Evolutionary conservation across 352 stramenopile genomes (phyloP).

Genomic region (Pythium utonaiense): DNA sequence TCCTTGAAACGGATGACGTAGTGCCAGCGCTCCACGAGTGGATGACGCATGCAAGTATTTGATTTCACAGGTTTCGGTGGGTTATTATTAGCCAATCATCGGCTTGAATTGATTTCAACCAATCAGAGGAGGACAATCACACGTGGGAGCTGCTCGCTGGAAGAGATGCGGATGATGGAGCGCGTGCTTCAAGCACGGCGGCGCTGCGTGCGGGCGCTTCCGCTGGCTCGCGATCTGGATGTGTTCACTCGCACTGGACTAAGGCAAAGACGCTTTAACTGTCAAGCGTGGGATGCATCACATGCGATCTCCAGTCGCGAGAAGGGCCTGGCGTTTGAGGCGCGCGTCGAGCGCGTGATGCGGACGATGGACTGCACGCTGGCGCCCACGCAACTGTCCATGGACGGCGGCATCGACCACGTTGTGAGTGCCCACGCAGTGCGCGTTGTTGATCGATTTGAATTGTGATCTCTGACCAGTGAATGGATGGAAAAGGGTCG

Average conservation of each 20-base stretch:
- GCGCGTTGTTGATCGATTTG: too few species aligned
- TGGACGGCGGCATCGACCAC: slow-evolving; percentile 76
- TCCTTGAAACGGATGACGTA: not conserved
- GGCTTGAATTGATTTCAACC: slow-evolving; percentile 3
- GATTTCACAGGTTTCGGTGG: slow-evolving; percentile 1
- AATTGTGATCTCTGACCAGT: not conserved
- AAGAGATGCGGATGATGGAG: not conserved
- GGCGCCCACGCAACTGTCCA: slow-evolving; percentile 54
- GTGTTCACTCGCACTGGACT: too few species aligned
- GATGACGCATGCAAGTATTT: slow-evolving; percentile 6
- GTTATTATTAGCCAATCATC: slow-evolving; percentile 1
- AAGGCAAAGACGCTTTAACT: not conserved
- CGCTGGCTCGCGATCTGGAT: not conserved
- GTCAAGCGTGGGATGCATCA: not conserved
- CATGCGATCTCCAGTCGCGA: slow-evolving; percentile 19
- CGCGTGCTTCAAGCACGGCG: not conserved
- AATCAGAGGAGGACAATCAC: not conserved
- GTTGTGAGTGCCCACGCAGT: not conserved
- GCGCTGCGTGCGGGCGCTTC: not conserved
- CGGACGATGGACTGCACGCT: slow-evolving; percentile 46
- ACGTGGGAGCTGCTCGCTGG: not conserved
- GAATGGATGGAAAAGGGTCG: slow-evolving; percentile 32
- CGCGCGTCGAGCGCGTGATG: slow-evolving; percentile 57
- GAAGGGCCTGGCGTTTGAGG: slow-evolving; percentile 63
- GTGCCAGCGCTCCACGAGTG: too few species aligned